Percentiles rank a stretch among this genome's conserved stretches.
Evolutionary conservation across 768 basidiomycete species (phyloP).

Genomic region (Suillus paluster): DNA sequence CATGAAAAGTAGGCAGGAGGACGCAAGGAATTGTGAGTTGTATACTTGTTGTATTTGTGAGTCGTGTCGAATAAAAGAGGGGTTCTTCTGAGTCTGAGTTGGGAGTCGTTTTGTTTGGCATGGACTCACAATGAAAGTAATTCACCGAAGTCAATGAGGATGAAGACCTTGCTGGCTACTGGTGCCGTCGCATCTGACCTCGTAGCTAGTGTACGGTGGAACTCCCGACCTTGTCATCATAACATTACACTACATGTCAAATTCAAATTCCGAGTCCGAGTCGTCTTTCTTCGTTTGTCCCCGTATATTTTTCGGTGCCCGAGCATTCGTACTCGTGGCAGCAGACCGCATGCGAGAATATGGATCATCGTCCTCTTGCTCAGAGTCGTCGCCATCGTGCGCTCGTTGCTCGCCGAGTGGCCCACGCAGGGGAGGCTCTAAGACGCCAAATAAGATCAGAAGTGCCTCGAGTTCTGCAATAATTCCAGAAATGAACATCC

Average conservation of each 20-base stretch:
- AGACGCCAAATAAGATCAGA: conserved; percentile 64
- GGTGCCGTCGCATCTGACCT: too few species aligned
- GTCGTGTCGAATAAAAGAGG: too few species aligned
- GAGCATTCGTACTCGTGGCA: conserved; percentile 57
- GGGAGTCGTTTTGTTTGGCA: too few species aligned
- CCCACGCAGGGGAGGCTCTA: conserved; percentile 60
- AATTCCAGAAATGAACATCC: conserved; percentile 4
- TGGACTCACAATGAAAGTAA: too few species aligned
- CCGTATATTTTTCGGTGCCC: conserved; percentile 58
- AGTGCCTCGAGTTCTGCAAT: conserved; percentile 70
- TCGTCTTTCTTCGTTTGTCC: conserved; percentile 55
- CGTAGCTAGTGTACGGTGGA: too few species aligned
- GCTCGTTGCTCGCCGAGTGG: conserved; percentile 31
- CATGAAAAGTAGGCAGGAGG: background rate
- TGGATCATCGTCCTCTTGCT: conserved; percentile 53
- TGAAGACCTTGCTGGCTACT: too few species aligned
- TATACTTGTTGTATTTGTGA: too few species aligned
- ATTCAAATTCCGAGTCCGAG: conserved; percentile 82
- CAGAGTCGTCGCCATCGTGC: conserved; percentile 45
- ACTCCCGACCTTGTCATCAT: too few species aligned
- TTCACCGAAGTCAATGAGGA: too few species aligned
- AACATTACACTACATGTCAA: conserved; percentile 54
- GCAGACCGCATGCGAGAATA: conserved; percentile 63
- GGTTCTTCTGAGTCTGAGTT: too few species aligned
- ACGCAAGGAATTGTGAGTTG: too few species aligned